phyloP scores from a whole-genome alignment of 768 basidiomycete species.

The Dendrothele bispora region DNA sequence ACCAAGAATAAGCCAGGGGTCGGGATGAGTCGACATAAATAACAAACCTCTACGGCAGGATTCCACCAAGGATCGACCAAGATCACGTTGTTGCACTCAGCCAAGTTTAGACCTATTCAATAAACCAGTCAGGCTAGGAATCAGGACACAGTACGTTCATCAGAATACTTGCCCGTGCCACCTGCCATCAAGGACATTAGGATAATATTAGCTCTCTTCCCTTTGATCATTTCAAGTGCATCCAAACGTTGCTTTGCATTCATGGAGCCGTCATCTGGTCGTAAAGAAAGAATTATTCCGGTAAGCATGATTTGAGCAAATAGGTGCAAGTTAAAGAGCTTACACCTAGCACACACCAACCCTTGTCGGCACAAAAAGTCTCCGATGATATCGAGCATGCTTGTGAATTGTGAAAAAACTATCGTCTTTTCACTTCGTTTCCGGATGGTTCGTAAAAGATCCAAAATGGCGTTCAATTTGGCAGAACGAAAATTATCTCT shows the following conservation, averaged over 20 bases:
- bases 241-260: constrained; percentile 70
- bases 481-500: constrained; percentile 70
- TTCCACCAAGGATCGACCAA: constrained; percentile 97
- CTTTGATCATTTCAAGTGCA: constrained; percentile 72
- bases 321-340: too few relatives aligned
- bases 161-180: constrained; percentile 65
- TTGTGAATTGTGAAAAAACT: constrained; percentile 93
- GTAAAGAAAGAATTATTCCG: background rate
- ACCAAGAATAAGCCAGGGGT: too few relatives aligned
- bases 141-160: too few relatives aligned
- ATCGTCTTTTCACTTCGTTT: constrained; percentile 86
- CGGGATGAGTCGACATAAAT: too few relatives aligned
- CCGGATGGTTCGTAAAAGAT: constrained; percentile 67
- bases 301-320: background rate
- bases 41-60: constrained; percentile 71
- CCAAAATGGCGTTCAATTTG: constrained; percentile 85
- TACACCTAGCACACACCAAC: constrained; percentile 83
- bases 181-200: constrained; percentile 97
- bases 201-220: constrained; percentile 64
- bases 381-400: constrained; percentile 83
- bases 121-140: too few relatives aligned
- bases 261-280: constrained; percentile 97
- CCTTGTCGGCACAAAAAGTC: constrained; percentile 73
- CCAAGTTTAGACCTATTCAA: constrained; percentile 86
- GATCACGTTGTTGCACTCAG: constrained; percentile 93